Evolutionary conservation across 257 asterid genomes (phyloP).

Genomic region (Orobanche coerulescens): DNA sequence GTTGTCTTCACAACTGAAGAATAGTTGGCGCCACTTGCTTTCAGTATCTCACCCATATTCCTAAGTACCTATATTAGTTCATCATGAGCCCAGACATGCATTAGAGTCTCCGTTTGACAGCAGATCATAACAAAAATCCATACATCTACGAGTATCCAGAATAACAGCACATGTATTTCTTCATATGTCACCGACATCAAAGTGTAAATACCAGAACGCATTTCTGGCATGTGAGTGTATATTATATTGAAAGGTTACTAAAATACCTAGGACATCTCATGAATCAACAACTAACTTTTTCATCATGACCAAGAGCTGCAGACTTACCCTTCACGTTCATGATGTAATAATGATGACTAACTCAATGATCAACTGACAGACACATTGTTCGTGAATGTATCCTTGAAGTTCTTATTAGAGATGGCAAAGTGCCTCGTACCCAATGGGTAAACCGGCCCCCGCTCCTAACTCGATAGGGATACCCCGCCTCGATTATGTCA

Average conservation of each 20-base stretch:
- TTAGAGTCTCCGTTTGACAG: slow-evolving; percentile 2
- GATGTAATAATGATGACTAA: neutral
- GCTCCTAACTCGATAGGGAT: too few relatives aligned
- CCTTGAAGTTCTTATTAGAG: neutral
- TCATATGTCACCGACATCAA: neutral
- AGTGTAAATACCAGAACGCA: slow-evolving; percentile 5
- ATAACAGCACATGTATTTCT: slow-evolving; percentile 1
- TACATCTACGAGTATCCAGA: neutral
- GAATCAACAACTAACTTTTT: neutral
- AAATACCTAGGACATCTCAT: neutral
- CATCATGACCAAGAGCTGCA: too few relatives aligned
- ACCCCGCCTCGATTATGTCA: too few relatives aligned
- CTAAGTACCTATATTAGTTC: slow-evolving; percentile 52
- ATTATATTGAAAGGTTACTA: neutral
- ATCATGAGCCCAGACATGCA: slow-evolving; percentile 16
- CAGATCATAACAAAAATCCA: neutral
- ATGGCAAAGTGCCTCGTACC: too few relatives aligned
- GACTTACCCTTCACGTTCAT: too few relatives aligned
- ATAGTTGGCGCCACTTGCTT: slow-evolving; percentile 82
- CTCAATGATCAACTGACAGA: slow-evolving; percentile 3
- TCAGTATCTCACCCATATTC: slow-evolving; percentile 96
- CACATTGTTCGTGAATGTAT: neutral
- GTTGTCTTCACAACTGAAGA: slow-evolving; percentile 95
- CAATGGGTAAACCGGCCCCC: too few relatives aligned
- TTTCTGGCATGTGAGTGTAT: neutral